A percentile compares a stretch with the other conserved stretches of the same genome.
phyloP scores from a whole-genome alignment of 257 asterid genomes.

The Gentiana dahurica region DNA sequence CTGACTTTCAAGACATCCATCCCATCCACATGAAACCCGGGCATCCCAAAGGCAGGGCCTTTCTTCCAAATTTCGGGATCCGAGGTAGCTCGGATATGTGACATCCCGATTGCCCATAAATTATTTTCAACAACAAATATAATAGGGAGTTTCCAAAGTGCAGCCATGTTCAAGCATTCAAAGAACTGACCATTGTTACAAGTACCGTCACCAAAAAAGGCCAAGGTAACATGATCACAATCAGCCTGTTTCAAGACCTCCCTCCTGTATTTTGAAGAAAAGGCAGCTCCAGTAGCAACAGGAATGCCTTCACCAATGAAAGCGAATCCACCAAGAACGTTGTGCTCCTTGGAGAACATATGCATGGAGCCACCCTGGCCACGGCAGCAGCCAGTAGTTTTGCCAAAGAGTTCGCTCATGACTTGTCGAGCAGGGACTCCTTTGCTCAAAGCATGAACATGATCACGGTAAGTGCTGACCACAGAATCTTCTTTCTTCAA shows the following conservation, averaged over 20 bases:
- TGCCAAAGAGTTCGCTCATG: conserved; percentile 98
- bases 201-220: conserved; percentile 95
- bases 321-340: conserved; percentile 89
- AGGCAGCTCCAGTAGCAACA: conserved; percentile 93
- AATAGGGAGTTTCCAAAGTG: conserved; percentile 90
- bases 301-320: conserved; percentile 98
- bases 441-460: conserved; percentile 97
- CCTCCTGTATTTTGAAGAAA: conserved; percentile 74
- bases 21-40: conserved; percentile 95
- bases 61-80: conserved; percentile 95
- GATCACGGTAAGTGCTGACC: conserved; percentile 93
- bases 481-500: conserved; percentile 72
- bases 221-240: conserved; percentile 84
- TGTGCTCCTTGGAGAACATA: conserved; percentile 98
- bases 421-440: conserved; percentile 90
- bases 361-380: conserved; percentile 99
- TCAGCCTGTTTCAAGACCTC: conserved; percentile 71
- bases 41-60: conserved; percentile 98
- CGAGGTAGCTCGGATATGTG: conserved; percentile 95
- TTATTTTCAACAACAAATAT: conserved; percentile 95
- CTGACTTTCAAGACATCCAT: conserved; percentile 98
- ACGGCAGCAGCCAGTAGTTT: conserved; percentile 95
- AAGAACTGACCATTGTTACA: conserved; percentile 95
- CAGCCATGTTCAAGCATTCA: conserved; percentile 98
- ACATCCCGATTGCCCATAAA: conserved; percentile 99